Evolutionary conservation across 2,329 filamentous ascomycete genomes (phyloP), one percentile per base, ranked within the genome.

Genomic region (Rhynchosporium agropyri): DNA sequence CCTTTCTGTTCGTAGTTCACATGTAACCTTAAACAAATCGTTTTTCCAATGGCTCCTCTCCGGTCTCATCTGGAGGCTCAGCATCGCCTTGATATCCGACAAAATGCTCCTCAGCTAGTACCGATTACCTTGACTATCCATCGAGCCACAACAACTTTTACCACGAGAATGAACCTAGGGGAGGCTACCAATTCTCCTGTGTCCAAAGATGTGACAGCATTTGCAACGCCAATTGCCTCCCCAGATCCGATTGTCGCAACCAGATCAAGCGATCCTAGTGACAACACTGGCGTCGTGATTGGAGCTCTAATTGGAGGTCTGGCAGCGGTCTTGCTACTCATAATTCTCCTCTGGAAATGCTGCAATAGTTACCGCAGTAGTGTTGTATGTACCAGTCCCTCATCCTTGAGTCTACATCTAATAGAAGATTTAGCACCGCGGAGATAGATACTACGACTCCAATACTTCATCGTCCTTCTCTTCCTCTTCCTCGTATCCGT

Each of bases 301-400:
- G 64, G 60, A 15, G 65, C 67, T 3, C 67, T 70, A 48, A 69
- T 73, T 1, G 70, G 70, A 40, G 61, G 67, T 48, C 63, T 74
- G 31, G 58, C 77, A 42, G 73, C 71, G 40, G 60, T 68, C 33
- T 65, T 78, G n/a, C 51, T 74, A 3, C 68, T 75, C 0, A 72
- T 79, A 20, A 42, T 53, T 2, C 12, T 62, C 12, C 15, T 57
- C 3, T 62, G 60, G 60, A 62, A 62, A 57, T 62, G 53, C 38
- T 62, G 60, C 28, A 57, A 49, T 56, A 51, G 33, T 51, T 57
- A 36, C 20, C 40, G 59, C 2, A 36, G 12, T 15, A 50, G n/a
- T 15, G n/a, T 13, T 56, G 49, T 36, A 46, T n/a, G 40, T 53
- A 10, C n/a, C 28, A 26, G 33, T 31, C 9, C n/a, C 28, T 13